These are phyloP conservation scores for Ilyonectria mors-panacis DNA, from an alignment of 2,329 filamentous ascomycete species.

Conservation along the genomic window DNA sequence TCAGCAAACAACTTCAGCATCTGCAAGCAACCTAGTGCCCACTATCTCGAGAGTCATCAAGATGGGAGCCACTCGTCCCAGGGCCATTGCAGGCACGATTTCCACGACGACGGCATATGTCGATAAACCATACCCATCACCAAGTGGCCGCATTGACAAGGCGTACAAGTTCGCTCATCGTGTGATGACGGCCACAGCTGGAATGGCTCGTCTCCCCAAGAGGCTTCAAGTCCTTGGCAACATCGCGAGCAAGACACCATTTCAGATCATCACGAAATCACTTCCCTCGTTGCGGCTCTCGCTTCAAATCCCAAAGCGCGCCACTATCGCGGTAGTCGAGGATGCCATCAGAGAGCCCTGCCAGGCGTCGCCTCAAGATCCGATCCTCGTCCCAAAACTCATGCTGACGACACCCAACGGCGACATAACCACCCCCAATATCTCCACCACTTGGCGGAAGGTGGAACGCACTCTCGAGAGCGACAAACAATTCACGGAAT, in stretches of 20 bases:
- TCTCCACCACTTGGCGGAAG: slow-evolving; percentile 9
- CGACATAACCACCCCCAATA: neutral
- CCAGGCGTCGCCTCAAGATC: neutral
- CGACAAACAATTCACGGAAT: neutral
- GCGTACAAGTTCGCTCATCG: neutral
- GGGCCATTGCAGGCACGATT: neutral
- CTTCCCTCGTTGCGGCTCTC: neutral
- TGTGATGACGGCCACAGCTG: neutral
- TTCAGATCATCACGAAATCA: neutral
- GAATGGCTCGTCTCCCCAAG: neutral
- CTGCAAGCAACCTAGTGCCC: neutral
- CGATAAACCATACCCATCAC: neutral
- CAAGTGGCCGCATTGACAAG: neutral
- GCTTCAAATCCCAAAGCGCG: neutral
- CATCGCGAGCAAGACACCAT: neutral
- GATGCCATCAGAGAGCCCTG: neutral
- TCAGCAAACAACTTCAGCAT: neutral
- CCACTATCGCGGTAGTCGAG: neutral
- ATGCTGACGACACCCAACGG: slow-evolving; percentile 29
- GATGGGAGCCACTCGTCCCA: neutral
- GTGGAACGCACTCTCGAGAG: neutral
- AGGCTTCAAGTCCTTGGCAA: neutral
- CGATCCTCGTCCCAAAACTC: slow-evolving; percentile 15
- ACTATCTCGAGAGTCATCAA: neutral
- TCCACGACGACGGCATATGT: neutral